phyloP scores from a whole-genome alignment of 805 yeast genomes.

The Wickerhamomyces rabaulensis region DNA sequence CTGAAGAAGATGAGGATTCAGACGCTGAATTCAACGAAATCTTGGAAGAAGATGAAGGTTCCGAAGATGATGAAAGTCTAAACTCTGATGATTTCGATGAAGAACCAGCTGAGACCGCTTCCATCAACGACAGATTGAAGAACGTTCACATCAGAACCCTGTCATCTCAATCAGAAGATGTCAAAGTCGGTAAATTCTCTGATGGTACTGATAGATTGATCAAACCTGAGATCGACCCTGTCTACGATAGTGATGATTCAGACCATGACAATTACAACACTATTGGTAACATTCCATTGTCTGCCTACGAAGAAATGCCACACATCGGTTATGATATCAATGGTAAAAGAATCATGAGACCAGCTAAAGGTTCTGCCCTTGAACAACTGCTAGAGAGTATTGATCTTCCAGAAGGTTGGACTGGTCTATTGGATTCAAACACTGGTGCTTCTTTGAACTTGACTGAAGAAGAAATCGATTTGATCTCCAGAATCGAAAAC shows the following conservation, averaged over 20 bases:
- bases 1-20: constrained; percentile 37
- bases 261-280: constrained; percentile 80
- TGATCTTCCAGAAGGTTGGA: constrained; percentile 98
- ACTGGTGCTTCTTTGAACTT: constrained; percentile 84
- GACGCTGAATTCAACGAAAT: constrained; percentile 61
- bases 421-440: constrained; percentile 86
- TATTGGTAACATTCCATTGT: constrained; percentile 87
- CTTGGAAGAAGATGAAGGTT: constrained; percentile 47
- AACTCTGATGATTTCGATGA: constrained; percentile 46
- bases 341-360: constrained; percentile 98
- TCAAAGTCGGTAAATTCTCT: constrained; percentile 46
- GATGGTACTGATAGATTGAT: constrained; percentile 80
- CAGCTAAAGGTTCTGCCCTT: constrained; percentile 93
- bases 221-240: constrained; percentile 88
- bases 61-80: constrained; percentile 23
- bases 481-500: constrained; percentile 78
- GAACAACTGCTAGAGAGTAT: constrained; percentile 85
- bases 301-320: constrained; percentile 95
- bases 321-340: constrained; percentile 96
- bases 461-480: constrained; percentile 81
- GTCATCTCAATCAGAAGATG: constrained; percentile 34
- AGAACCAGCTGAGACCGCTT: constrained; percentile 46
- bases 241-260: constrained; percentile 92
- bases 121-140: constrained; percentile 50
- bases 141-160: constrained; percentile 50